phyloP scores from a whole-genome alignment of 108 stramenopile species.

The Nitzschia sp. region DNA sequence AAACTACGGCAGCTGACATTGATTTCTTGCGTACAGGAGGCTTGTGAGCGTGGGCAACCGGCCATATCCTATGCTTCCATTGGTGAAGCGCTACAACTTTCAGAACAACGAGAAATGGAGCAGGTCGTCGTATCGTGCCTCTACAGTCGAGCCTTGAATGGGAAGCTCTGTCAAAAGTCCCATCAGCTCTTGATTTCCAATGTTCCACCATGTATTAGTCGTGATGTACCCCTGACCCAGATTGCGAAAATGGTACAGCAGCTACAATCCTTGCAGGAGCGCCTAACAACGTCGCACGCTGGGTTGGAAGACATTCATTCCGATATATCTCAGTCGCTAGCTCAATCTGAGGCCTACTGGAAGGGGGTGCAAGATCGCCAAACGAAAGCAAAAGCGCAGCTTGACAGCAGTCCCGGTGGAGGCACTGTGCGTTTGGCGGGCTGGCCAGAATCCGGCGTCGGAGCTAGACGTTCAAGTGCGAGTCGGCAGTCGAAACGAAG shows the following conservation, averaged over 20 bases:
- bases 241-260: constrained; percentile 5
- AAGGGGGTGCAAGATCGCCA: background rate
- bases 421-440: constrained; percentile 7
- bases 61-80: constrained; percentile 28
- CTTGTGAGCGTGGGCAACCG: constrained; percentile 23
- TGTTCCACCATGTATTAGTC: constrained; percentile 9
- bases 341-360: constrained; percentile 13
- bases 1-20: constrained; percentile 54
- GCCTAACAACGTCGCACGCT: background rate
- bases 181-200: background rate
- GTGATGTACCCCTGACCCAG: background rate
- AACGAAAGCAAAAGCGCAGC: background rate
- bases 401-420: background rate
- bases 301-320: constrained; percentile 3
- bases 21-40: constrained; percentile 40
- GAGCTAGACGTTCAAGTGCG: constrained; percentile 13
- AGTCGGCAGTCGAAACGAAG: constrained; percentile 14
- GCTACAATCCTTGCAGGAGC: background rate
- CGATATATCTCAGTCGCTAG: background rate
- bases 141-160: constrained; percentile 36
- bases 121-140: constrained; percentile 45
- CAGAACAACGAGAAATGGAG: constrained; percentile 30
- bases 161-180: constrained; percentile 45
- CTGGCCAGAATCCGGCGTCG: background rate
- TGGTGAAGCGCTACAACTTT: constrained; percentile 18